phyloP scores from a whole-genome alignment of 1,284 basidiomycete genomes.

The Cryptococcus sp. region DNA sequence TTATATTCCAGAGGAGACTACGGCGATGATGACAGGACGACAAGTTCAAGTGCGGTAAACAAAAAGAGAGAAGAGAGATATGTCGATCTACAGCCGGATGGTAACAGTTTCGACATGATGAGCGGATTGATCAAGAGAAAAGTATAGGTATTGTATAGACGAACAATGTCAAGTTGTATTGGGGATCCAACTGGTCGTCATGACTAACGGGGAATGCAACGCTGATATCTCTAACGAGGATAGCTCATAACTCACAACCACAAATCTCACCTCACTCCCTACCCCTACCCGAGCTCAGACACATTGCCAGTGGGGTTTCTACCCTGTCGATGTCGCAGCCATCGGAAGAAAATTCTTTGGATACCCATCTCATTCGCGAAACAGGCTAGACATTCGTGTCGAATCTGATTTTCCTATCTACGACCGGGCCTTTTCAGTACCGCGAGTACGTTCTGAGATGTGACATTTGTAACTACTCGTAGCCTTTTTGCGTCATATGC shows the following conservation, averaged over 20 bases:
- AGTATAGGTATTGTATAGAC: slow-evolving; percentile 18
- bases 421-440: background rate
- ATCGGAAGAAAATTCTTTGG: slow-evolving; percentile 13
- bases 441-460: no score
- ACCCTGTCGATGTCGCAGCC: slow-evolving; percentile 22
- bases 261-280: background rate
- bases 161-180: background rate
- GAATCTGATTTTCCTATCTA: background rate
- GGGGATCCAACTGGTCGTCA: background rate
- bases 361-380: background rate
- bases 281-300: slow-evolving; percentile 17
- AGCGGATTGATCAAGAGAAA: slow-evolving; percentile 76
- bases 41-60: slow-evolving; percentile 31
- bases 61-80: slow-evolving; percentile 28
- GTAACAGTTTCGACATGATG: slow-evolving; percentile 96
- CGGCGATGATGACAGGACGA: slow-evolving; percentile 33
- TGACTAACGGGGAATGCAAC: no score
- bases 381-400: background rate
- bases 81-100: slow-evolving; percentile 79
- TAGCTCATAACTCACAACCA: background rate
- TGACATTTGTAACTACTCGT: background rate
- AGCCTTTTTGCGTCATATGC: background rate
- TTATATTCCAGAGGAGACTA: slow-evolving; percentile 34
- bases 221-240: no score
- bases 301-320: slow-evolving; percentile 13